Evolutionary conservation across 805 yeast genomes (phyloP).

Genomic region (Clavispora asparagi): DNA sequence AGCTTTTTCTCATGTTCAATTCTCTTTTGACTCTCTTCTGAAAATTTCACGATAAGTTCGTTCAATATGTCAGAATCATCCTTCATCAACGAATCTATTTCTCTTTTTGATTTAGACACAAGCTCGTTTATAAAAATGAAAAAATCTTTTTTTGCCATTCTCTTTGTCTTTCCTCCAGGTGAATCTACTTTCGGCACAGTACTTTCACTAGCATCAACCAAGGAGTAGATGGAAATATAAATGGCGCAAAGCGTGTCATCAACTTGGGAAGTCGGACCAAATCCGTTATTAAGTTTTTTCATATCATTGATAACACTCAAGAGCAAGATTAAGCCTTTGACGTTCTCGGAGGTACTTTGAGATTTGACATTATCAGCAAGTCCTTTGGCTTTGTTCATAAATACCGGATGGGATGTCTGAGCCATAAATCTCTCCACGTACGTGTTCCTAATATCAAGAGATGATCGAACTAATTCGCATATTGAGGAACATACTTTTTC

Average conservation of each 20-base stretch:
- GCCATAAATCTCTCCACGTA: conserved; percentile 51
- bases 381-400: conserved; percentile 33
- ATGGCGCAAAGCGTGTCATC: conserved; percentile 69
- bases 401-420: conserved; percentile 39
- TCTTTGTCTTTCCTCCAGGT: conserved; percentile 25
- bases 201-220: not conserved
- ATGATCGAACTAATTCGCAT: conserved; percentile 46
- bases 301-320: conserved; percentile 53
- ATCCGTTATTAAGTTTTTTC: conserved; percentile 71
- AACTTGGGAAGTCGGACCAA: conserved; percentile 68
- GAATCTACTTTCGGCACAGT: not conserved
- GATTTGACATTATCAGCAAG: conserved; percentile 20
- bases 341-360: conserved; percentile 32
- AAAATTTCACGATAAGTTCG: conserved; percentile 7
- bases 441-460: conserved; percentile 34
- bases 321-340: conserved; percentile 37
- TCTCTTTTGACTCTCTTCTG: not conserved
- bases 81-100: conserved; percentile 26
- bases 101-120: conserved; percentile 22
- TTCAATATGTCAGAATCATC: conserved; percentile 28
- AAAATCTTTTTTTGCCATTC: conserved; percentile 37
- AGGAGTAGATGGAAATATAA: conserved; percentile 45
- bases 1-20: not conserved
- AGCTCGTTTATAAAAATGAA: conserved; percentile 37
- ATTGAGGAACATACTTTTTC: conserved; percentile 50